Evolutionary conservation across 83 land plant genomes (phyloP), one percentile per base, ranked within the genome.

Genomic region (Isoetes engelmannii): DNA sequence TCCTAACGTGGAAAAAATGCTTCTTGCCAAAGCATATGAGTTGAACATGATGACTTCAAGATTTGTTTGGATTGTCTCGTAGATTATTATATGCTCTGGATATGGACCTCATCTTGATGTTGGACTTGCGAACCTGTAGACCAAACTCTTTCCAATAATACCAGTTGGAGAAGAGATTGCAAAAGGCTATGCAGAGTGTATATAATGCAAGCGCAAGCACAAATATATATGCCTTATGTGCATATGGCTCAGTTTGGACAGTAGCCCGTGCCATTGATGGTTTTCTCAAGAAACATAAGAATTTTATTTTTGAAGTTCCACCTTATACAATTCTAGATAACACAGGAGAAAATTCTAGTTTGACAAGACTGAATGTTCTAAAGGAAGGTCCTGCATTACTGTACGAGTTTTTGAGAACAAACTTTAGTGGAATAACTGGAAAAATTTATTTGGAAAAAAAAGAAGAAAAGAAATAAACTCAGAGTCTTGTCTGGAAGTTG

Each of bases 401-500:
- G 47, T 47, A 44, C n/a, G 49, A 64, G 13, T 3, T 64, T 44
- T 9, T 64, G 47, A 15, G 45, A 2, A 37, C 47, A 15, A 64
- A 44, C 45, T 64, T 64, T 17, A 44, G 9, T 9, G 67, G 67
- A 10, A 10, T 64, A 0, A 9, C 49, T 12, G 67, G 67, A 3
- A 9, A 18, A 0, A 17, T 64, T 9, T 1, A 44, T 9, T 41
- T 64, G 62, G 28, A 3, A 59, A 59, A 37, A 59, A 37, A 59
- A 37, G n/a, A n/a, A n/a, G n/a, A n/a, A n/a, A n/a, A n/a, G 62
- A 20, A 37, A 59, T 59, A 18, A 59, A 59, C 20, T 42, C 28
- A 12, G 62, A 59, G 28, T 59, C 28, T 19, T 42, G 62, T 13
- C 86, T 78, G 71, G 89, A 90, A 65, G 67, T 90, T 37, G 57